phyloP scores from a whole-genome alignment of 257 asterid genomes.

The Nicotiana attenuata region DNA sequence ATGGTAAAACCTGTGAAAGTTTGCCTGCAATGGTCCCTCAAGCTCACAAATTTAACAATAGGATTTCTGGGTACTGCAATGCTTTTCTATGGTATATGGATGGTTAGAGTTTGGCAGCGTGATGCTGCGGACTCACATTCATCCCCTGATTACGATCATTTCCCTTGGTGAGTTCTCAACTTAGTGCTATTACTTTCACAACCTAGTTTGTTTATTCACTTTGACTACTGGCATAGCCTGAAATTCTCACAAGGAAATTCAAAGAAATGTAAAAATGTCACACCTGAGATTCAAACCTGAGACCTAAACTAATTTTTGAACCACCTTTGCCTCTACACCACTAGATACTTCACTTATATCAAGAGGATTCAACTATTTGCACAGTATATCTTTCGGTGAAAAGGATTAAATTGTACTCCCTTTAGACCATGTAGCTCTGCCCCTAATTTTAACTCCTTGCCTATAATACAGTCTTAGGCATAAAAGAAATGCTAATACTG shows the following conservation, averaged over 20 bases:
- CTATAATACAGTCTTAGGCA: background rate
- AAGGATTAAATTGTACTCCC: background rate
- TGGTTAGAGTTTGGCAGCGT: slow-evolving; percentile 39
- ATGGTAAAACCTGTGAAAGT: slow-evolving; percentile 21
- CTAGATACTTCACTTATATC: background rate
- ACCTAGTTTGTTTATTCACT: background rate
- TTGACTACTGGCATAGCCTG: background rate
- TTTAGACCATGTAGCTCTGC: background rate
- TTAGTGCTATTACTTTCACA: background rate
- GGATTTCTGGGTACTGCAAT: slow-evolving; percentile 38
- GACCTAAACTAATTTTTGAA: background rate
- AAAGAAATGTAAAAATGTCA: background rate
- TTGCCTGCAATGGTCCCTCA: slow-evolving; percentile 27
- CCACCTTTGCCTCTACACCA: background rate
- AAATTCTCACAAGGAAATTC: background rate
- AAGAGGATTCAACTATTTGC: background rate
- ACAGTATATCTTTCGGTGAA: background rate
- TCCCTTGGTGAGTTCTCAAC: slow-evolving; percentile 47
- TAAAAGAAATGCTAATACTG: background rate
- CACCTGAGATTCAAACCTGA: background rate
- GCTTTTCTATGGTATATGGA: slow-evolving; percentile 30
- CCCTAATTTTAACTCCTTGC: background rate
- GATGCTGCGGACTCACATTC: slow-evolving; percentile 23
- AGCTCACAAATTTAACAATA: slow-evolving; percentile 31
- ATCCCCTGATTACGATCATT: slow-evolving; percentile 4